phyloP scores from a whole-genome alignment of 495 filamentous ascomycete species.

The Xylona heveae region DNA sequence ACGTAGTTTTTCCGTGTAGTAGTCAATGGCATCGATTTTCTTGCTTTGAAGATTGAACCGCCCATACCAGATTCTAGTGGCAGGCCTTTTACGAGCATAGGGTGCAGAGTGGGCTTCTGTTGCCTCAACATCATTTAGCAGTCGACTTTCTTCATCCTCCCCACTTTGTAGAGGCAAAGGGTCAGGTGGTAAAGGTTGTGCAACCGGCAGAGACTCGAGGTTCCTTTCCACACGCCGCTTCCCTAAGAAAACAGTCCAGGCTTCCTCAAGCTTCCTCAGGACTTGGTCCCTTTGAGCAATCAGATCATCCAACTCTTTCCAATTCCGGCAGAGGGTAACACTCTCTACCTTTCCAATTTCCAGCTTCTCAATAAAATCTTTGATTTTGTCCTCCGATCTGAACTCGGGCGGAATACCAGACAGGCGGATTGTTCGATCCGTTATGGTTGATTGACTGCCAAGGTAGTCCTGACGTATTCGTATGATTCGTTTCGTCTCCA shows the following conservation, averaged over 20 bases:
- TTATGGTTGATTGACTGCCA: slow-evolving; percentile 78
- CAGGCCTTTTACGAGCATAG: slow-evolving; percentile 35
- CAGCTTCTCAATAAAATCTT: slow-evolving; percentile 67
- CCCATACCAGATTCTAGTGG: slow-evolving; percentile 57
- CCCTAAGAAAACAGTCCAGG: slow-evolving; percentile 54
- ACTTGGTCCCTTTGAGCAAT: slow-evolving; percentile 42
- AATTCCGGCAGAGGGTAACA: slow-evolving; percentile 72
- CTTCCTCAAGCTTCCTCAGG: slow-evolving; percentile 59
- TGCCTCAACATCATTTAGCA: slow-evolving; percentile 26
- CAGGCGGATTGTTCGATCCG: slow-evolving; percentile 79
- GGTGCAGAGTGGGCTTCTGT: slow-evolving; percentile 19
- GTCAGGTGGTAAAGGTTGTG: slow-evolving; percentile 23
- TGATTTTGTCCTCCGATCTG: slow-evolving; percentile 62
- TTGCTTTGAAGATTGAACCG: slow-evolving; percentile 48
- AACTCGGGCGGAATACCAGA: slow-evolving; percentile 73
- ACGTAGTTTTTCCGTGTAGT: slow-evolving; percentile 74
- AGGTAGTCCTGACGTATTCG: slow-evolving; percentile 75
- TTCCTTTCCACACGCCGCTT: slow-evolving; percentile 24
- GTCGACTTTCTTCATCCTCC: slow-evolving; percentile 23
- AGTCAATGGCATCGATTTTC: slow-evolving; percentile 76
- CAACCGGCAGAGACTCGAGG: slow-evolving; percentile 27
- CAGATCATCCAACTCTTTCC: slow-evolving; percentile 61
- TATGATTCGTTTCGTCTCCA: slow-evolving; percentile 66
- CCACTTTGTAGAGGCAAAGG: slow-evolving; percentile 20
- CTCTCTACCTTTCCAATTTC: slow-evolving; percentile 85